These are phyloP conservation scores for Phyllosticta citriasiana DNA, from an alignment of 2,329 filamentous ascomycete genomes.

Conservation along the genomic window DNA sequence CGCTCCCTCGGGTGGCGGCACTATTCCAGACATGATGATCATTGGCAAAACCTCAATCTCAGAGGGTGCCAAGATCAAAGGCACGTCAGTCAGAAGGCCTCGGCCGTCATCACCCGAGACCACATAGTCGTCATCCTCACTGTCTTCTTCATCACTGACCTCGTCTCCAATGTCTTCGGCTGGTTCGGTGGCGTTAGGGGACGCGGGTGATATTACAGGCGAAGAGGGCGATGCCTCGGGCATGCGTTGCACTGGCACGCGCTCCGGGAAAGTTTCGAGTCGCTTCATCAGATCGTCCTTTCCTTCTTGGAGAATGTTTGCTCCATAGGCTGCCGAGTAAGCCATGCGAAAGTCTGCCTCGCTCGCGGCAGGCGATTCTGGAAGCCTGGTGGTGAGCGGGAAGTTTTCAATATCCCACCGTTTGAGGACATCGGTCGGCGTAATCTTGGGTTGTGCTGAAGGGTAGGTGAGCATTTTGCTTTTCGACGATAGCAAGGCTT, in stretches of 20 bases:
- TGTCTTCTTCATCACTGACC: conserved; percentile 52
- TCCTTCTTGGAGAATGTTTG: conserved; percentile 39
- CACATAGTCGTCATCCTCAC: conserved; percentile 68
- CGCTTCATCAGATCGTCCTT: conserved; percentile 43
- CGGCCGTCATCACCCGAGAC: conserved; percentile 62
- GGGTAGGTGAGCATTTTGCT: neutral
- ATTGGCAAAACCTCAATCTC: conserved; percentile 95
- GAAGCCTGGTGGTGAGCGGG: conserved; percentile 14
- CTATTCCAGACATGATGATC: conserved; percentile 92
- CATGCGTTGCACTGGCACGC: conserved; percentile 21
- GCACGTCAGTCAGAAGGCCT: conserved; percentile 83
- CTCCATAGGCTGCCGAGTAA: conserved; percentile 38
- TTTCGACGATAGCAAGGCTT: conserved; percentile 3
- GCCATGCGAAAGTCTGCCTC: conserved; percentile 41
- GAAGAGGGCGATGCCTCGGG: conserved; percentile 27
- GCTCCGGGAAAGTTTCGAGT: conserved; percentile 24
- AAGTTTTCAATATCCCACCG: neutral
- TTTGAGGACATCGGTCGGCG: conserved; percentile 5
- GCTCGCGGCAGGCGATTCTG: conserved; percentile 22
- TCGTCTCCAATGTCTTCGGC: conserved; percentile 13
- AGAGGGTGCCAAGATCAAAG: conserved; percentile 84
- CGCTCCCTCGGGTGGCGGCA: conserved; percentile 65
- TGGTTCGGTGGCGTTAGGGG: conserved; percentile 20
- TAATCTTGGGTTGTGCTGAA: conserved; percentile 1
- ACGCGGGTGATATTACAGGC: conserved; percentile 17